Conservation (phyloP, 148 eudicot species). For the Euryodendron excelsum region DNA sequence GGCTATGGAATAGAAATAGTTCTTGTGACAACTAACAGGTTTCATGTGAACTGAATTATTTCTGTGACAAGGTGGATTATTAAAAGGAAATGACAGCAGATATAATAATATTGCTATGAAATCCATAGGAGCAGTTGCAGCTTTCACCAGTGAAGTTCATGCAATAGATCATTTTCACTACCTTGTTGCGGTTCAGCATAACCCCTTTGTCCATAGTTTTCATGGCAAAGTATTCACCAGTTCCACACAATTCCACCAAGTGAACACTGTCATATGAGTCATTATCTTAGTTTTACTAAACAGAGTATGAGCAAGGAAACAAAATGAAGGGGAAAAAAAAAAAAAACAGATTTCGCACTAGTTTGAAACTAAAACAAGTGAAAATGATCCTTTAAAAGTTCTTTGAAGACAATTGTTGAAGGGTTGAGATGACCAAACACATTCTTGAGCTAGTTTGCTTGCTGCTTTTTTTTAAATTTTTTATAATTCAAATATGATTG, state of each 20-base stretch:
- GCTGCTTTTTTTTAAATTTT: neutral
- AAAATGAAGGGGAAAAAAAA: neutral
- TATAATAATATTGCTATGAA: neutral
- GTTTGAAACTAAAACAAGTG: neutral
- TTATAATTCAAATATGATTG: neutral
- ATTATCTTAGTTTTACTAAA: neutral
- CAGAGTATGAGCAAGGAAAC: neutral
- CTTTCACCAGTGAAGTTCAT: neutral
- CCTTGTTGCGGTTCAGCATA: conserved; percentile 97
- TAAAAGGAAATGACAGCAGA: neutral
- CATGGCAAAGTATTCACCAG: conserved; percentile 86
- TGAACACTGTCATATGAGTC: conserved; percentile 68
- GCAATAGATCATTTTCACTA: conserved; percentile 16
- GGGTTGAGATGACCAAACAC: conserved; percentile 5
- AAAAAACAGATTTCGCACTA: neutral
- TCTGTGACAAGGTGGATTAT: neutral
- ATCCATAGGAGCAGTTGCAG: neutral
- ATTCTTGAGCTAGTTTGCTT: conserved; percentile 4
- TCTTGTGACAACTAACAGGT: neutral
- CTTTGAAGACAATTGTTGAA: neutral
- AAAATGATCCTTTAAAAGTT: neutral
- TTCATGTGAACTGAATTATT: neutral
- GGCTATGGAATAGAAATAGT: neutral
- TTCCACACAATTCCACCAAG: conserved; percentile 83
- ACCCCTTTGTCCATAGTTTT: conserved; percentile 93